Base-by-base conservation (phyloP, 1,284 basidiomycete genomes). In the Rhodotorula sp. region DNA sequence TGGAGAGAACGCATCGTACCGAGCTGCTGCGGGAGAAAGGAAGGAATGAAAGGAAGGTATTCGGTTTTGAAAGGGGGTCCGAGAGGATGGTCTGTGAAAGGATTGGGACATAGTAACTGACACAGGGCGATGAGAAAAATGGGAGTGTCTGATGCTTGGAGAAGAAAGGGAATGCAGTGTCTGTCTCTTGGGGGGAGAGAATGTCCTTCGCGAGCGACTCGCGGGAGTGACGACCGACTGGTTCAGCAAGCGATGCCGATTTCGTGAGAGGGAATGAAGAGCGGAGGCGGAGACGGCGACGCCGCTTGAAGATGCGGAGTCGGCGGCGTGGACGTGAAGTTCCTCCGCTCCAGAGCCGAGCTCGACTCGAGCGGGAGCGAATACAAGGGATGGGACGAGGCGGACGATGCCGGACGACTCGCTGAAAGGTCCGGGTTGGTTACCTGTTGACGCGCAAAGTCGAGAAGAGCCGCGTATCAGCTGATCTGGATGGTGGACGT, bases 211-310 rank as follows among this genome's bases (percentile, higher is more conserved):
- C n/a, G n/a, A n/a, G n/a, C n/a, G n/a, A n/a, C n/a, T n/a, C n/a
- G n/a, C n/a, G n/a, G n/a, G n/a, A n/a, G n/a, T n/a, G n/a, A n/a
- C n/a, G n/a, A n/a, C n/a, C n/a, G n/a, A 12, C 38, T 43, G 0
- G 1, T 34, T 55, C 31, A 64, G 62, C 62, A 64, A 3, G 62
- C 62, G 43, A 64, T 12, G 21, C 62, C 62, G 45, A 64, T 34
- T 43, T 23, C 31, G 18, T 57, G 31, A 3, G 49, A n/a, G 21
- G 49, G 26, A 26, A 21, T 18, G 18, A n/a, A 10, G 3, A 26
- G 43, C 23, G 26, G 38, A 10, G 34, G 34, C 28, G 54, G 23
- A n/a, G 61, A 2, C 7, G 26, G 38, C 5, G n/a, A 19, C 2
- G 38, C 14, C 23, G 48, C n/a, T 47, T 19, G 14, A 45, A 6